Evolutionary conservation across 805 yeast genomes (phyloP), one percentile per base, ranked within the genome.

Genomic region (Cephaloascus albidus): DNA sequence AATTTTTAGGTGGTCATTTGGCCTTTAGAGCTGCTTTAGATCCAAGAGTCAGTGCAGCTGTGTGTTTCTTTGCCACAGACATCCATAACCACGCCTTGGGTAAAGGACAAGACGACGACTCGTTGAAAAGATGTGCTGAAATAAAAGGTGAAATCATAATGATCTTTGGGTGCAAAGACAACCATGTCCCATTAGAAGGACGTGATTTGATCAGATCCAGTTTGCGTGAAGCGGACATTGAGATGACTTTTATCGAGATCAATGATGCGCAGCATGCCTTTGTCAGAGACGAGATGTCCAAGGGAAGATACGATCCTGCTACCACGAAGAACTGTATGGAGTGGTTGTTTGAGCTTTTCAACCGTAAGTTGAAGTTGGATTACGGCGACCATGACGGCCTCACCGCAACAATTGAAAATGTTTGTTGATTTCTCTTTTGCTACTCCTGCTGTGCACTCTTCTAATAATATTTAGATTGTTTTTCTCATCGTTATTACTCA

Each of bases 261-360:
- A 74, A 79, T 48, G 88, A 75, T 46, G 93, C 94, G 12, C 88
- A 84, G 55, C 94, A 85, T 49, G 93, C 94, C 0, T 84, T 83
- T 50, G 81, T 84, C 39, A 68, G 93, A 45, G 94, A 84, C 54
- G 93, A 83, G 52, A 60, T 67, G 43, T 78, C 86, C 46, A 84
- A 82, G 60, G 94, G 85, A n/a, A 66, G 93, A 50, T 84, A 75
- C 52, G 93, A 84, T 55, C 76, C 87, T n/a, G 86, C 86, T 1
- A 72, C 79, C 40, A 83, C 93, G 17, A 65, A 69, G 45, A 64
- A 76, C 23, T 81, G 90, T 52, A 61, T 78, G 47, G 81, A 76
- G 18, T 79, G 85, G 70, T 56, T 84, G 48, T 65, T 70, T 38
- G 93, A 85, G 51, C 65, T 83, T 54, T 85, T 84, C 59, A 72